These are phyloP conservation scores for Panicum hallii DNA, from an alignment of 202 grass and related monocot species.

Conservation along the genomic window DNA sequence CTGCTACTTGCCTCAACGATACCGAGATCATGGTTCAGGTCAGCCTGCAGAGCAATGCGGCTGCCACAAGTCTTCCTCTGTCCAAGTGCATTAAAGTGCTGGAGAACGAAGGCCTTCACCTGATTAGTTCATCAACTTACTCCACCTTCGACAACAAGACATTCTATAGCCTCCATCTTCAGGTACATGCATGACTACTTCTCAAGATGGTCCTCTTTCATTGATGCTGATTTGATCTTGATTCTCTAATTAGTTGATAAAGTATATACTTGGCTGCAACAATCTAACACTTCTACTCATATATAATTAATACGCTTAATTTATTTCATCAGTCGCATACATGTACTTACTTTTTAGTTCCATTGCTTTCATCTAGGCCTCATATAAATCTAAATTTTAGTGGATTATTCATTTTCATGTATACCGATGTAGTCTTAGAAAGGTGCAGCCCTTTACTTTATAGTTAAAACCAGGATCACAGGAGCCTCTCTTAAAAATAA, in stretches of 20 bases:
- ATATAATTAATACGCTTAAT: background rate
- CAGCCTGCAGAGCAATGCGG: constrained; percentile 50
- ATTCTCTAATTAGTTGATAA: background rate
- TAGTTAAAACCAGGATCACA: background rate
- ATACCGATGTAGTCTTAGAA: constrained; percentile 2
- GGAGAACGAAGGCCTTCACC: constrained; percentile 70
- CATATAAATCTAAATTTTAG: background rate
- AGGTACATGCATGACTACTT: constrained; percentile 56
- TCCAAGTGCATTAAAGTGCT: constrained; percentile 64
- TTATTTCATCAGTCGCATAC: background rate
- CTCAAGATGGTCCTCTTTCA: background rate
- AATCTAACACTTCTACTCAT: background rate
- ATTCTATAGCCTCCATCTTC: constrained; percentile 84
- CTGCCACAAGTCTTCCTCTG: constrained; percentile 45
- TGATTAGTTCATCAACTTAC: constrained; percentile 69
- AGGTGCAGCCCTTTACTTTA: background rate
- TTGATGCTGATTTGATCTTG: background rate
- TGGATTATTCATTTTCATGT: background rate
- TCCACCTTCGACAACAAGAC: constrained; percentile 55
- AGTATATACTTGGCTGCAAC: background rate
- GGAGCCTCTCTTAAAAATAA: background rate
- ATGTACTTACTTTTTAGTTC: background rate
- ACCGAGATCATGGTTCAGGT: constrained; percentile 86
- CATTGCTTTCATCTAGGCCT: background rate
- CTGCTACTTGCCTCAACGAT: constrained; percentile 63